Percentiles rank a stretch among this genome's conserved stretches.
Conservation (phyloP, 805 yeast species). For the Saccharomycopsis fodiens region DNA sequence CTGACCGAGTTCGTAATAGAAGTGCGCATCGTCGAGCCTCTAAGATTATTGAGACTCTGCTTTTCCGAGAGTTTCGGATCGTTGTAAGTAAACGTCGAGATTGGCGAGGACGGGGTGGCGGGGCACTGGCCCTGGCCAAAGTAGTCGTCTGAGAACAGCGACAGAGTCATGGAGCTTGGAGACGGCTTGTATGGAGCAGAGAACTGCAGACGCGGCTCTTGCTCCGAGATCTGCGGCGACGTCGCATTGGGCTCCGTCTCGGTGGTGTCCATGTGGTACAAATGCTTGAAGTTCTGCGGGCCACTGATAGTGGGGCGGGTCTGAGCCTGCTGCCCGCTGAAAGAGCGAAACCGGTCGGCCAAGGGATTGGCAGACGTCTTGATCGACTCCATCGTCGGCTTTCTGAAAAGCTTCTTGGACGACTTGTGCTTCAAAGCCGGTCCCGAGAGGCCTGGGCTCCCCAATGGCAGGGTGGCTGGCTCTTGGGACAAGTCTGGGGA, state of each 20-base stretch:
- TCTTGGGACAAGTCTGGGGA: neutral
- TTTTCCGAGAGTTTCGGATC: conserved; percentile 4
- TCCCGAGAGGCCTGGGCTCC: neutral
- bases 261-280: conserved; percentile 17
- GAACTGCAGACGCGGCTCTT: neutral
- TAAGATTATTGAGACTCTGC: neutral
- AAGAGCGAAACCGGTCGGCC: neutral
- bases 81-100: conserved; percentile 2
- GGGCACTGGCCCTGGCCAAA: conserved; percentile 5
- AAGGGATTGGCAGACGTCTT: neutral
- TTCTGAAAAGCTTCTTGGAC: conserved; percentile 4
- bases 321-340: neutral
- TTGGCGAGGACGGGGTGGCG: conserved; percentile 15
- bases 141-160: conserved; percentile 14
- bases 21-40: conserved; percentile 11
- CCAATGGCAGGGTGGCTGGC: too few relatives aligned
- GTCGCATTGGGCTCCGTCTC: neutral
- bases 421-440: conserved; percentile 12
- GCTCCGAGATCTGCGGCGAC: neutral
- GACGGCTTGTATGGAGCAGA: conserved; percentile 7
- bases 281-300: conserved; percentile 18
- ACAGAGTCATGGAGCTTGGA: conserved; percentile 12
- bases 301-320: conserved; percentile 7
- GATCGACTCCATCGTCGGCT: neutral
- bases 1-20: conserved; percentile 12